Evolutionary conservation across 2,329 filamentous ascomycete species (phyloP), one percentile per base, ranked within the genome.

Genomic region (Fusarium sp.): DNA sequence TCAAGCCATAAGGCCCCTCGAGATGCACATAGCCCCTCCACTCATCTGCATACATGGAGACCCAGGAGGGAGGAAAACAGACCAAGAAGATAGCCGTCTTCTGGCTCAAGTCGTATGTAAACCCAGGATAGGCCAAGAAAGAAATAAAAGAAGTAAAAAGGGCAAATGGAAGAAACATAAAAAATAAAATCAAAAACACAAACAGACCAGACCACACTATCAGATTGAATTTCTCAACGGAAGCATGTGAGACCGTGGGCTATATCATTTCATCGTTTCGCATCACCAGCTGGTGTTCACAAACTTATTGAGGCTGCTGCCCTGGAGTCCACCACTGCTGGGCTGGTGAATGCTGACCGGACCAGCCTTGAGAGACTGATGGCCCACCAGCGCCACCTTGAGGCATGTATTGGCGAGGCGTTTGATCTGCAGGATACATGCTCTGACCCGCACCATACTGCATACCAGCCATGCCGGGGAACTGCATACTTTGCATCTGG

Each of bases 361-460:
- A 84, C 86, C 86, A 90, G 8, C 83, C 79, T 69, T 89, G 88
- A 5, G 85, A 84, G 27, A 85, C 85, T 10, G 86, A 83, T 16
- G 87, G 86, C 11, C 82, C 81, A 8, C 82, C 82, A 8, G 90
- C 81, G 75, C 86, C 82, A 80, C 87, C 83, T 81, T 90, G 86
- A 76, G 92, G 90, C 89, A 94, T 88, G 83, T 92, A 92, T 77
- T 91, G 88, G 58, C 90, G 85, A 8, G 89, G 87, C 3, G 88
- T 90, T 80, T 91, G 89, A 51, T 92, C 90, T 33, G 89, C 82
- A 23, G 88, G 83, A 73, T 90, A 91, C 76, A 91, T 88, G 57
- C 85, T 85, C 74, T 90, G 88, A 12, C 85, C 83, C 31, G 86
- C 83, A 39, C 85, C 84, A 76, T 91, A 90, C 38, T 84, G 84